Evolutionary conservation across 2,329 filamentous ascomycete genomes (phyloP).

Genomic region (Colletotrichum destructivum): DNA sequence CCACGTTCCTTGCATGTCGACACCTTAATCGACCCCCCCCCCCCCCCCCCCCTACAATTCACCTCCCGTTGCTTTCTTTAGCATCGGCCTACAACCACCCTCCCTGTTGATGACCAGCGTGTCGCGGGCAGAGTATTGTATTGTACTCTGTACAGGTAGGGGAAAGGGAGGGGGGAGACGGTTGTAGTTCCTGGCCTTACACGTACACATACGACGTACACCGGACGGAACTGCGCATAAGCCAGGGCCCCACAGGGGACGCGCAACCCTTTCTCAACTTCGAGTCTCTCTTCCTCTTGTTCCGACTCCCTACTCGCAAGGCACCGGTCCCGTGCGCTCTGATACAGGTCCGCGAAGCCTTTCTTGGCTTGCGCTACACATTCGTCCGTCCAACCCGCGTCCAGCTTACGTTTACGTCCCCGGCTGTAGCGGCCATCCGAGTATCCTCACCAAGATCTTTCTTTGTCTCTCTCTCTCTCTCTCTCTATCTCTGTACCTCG

Average conservation of each 20-base stretch:
- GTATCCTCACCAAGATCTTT: constrained; percentile 13
- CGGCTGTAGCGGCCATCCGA: constrained; percentile 27
- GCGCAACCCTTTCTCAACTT: constrained; percentile 37
- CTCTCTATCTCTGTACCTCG: not conserved
- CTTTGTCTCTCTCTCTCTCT: constrained; percentile 4
- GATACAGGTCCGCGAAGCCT: constrained; percentile 40
- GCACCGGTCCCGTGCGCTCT: constrained; percentile 40
- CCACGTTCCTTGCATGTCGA: constrained; percentile 42
- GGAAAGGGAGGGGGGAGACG: not conserved
- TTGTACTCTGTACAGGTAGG: too few species aligned
- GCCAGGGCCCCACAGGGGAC: constrained; percentile 42
- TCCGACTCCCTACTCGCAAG: constrained; percentile 19
- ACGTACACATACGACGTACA: not conserved
- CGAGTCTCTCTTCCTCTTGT: constrained; percentile 33
- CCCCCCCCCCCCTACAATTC: constrained; percentile 6
- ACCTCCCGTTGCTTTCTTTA: constrained; percentile 40
- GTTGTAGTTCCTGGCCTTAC: constrained; percentile 6
- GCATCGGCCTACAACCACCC: constrained; percentile 36
- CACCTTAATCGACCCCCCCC: constrained; percentile 37
- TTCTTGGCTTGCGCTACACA: constrained; percentile 32
- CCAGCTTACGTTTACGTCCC: not conserved
- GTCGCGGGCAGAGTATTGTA: not conserved
- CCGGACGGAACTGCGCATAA: constrained; percentile 40
- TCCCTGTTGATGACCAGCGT: constrained; percentile 23
- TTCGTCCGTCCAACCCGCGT: constrained; percentile 17